Base-by-base conservation (phyloP, 306 rosid species). In the Glycine tomentella region DNA sequence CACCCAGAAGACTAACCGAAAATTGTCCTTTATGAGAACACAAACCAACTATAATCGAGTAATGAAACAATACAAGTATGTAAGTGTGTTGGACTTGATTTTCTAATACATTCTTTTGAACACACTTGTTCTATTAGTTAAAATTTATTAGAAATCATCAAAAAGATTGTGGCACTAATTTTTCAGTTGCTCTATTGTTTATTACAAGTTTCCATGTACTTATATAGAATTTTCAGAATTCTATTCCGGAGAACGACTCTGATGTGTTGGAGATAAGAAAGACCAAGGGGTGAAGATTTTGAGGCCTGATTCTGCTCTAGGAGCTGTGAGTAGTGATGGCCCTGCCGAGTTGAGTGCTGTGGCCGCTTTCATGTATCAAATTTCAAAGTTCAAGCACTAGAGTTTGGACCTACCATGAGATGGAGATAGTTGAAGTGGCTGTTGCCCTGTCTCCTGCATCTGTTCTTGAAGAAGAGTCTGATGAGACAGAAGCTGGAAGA, bases 401-500 rank as follows among this genome's bases (percentile, higher is more conserved):
- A 74, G 79, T 20, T 63, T 92, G 97, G 97, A 84, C 81, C 33
- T 16, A 7, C 67, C 88, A 88, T 20, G 95, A 89, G 80, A 72
- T 89, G 87, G 95, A 88, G 86, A 87, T 92, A 50, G 89, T 92
- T 64, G 92, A 91, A 86, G 97, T 89, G 8, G 93, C 95, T 31
- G 97, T 92, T 69, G 95, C 97, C 42, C 79, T 92, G 55, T 92
- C 97, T 79, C 97, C 91, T 16, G 97, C 97, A 4, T 85, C 88
- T 7, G 87, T 92, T 52, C 93, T 92, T 42, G 97, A 92, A 85
- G 97, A 92, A 88, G 91, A 0, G 1, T 0, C 97, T 86, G 38
- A 92, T 92, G 97, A 85, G 95, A 67, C 91, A 92, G 68, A 91
- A 91, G 73, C 88, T 92, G 3, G 85, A 81, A 25, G 92, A 91